Evolutionary conservation across 73 alveolate species (phyloP).

Genomic region (Blepharisma japonicum): DNA sequence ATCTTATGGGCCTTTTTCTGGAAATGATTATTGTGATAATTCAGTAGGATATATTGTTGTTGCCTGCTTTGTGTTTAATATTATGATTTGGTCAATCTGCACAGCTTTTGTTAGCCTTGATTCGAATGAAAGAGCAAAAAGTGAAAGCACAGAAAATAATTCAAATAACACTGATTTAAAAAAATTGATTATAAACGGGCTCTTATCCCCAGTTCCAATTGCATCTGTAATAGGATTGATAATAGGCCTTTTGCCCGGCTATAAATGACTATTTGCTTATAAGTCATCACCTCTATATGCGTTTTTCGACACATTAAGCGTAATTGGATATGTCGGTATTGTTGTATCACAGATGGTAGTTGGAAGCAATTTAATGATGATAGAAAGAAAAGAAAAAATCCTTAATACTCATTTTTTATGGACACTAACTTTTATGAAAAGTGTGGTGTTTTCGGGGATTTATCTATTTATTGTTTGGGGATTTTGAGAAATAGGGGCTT

Average conservation of each 20-base stretch:
- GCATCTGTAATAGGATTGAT: background rate
- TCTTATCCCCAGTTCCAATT: slow-evolving; percentile 6
- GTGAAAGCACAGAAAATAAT: background rate
- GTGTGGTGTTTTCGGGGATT: background rate
- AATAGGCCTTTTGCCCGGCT: background rate
- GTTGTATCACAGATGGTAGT: background rate
- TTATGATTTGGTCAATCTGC: background rate
- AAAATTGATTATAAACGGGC: background rate
- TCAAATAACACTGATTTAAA: background rate
- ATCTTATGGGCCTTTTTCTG: slow-evolving; percentile 3
- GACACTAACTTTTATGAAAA: background rate
- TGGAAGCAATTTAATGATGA: background rate
- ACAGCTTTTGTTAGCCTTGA: background rate
- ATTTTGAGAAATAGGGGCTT: background rate
- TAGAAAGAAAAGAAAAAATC: background rate
- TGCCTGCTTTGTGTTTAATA: background rate
- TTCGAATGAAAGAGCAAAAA: background rate
- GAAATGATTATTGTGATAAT: background rate
- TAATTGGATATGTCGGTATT: background rate
- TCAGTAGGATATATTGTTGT: background rate
- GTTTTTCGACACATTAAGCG: background rate
- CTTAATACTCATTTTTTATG: background rate
- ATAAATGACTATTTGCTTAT: background rate
- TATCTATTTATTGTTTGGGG: background rate
- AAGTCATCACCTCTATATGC: background rate